These are phyloP conservation scores for Xylaria sp. DNA, from an alignment of 495 filamentous ascomycete genomes.

Conservation along the genomic window DNA sequence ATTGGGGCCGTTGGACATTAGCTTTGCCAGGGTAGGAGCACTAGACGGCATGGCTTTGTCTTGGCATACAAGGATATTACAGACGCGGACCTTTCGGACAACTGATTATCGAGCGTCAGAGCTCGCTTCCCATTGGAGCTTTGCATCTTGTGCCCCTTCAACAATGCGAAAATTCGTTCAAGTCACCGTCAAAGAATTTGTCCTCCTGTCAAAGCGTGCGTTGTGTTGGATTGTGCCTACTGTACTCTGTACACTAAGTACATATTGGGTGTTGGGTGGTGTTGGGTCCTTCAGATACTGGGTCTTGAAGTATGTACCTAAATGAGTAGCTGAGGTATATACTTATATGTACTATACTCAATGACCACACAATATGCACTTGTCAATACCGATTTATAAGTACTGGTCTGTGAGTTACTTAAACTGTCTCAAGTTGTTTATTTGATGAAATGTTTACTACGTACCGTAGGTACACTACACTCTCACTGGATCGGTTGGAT, in stretches of 20 bases:
- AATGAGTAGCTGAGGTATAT: neutral
- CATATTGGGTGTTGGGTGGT: neutral
- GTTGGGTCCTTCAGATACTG: too few species aligned
- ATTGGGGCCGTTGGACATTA: conserved; percentile 27
- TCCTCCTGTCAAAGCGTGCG: neutral
- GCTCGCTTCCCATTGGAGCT: conserved; percentile 9
- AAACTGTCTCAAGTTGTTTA: neutral
- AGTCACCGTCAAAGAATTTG: neutral
- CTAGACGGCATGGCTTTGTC: conserved; percentile 21
- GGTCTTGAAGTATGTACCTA: too few species aligned
- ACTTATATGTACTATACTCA: too few species aligned
- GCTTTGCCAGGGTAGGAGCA: conserved; percentile 11
- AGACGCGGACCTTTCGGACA: conserved; percentile 19
- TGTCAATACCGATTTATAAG: neutral
- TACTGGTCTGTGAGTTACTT: neutral
- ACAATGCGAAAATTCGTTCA: neutral
- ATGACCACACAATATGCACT: too few species aligned
- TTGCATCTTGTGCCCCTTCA: neutral
- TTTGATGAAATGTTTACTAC: neutral
- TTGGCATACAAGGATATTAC: conserved; percentile 10
- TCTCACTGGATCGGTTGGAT: neutral
- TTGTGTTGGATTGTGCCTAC: too few species aligned
- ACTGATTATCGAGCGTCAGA: conserved; percentile 6
- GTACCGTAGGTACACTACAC: neutral
- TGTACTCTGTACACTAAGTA: too few species aligned